phyloP scores from a whole-genome alignment of 192 early-diverging fungal genomes.

The Umbelopsis vinacea region DNA sequence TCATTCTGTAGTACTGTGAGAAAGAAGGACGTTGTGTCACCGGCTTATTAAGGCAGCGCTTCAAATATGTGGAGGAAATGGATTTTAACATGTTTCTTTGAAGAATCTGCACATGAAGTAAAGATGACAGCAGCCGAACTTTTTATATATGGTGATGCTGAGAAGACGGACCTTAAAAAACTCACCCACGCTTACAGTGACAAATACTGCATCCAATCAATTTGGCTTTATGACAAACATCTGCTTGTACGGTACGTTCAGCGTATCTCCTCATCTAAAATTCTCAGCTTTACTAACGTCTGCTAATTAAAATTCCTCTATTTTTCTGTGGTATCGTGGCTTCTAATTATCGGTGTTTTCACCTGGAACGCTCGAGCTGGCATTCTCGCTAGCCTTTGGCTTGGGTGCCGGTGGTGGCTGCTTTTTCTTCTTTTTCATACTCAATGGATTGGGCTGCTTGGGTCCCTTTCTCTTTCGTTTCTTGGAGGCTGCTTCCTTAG shows the following conservation, averaged over 20 bases:
- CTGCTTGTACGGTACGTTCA: neutral
- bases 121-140: neutral
- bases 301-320: too few relatives aligned
- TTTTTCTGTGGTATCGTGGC: neutral
- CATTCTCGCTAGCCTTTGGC: neutral
- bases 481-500: slow-evolving; percentile 39
- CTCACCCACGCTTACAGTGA: slow-evolving; percentile 10
- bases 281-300: neutral
- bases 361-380: neutral
- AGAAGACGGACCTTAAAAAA: slow-evolving; percentile 14
- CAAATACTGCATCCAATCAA: slow-evolving; percentile 15
- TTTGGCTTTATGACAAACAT: neutral
- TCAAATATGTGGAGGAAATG: slow-evolving; percentile 21
- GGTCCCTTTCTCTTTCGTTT: slow-evolving; percentile 68
- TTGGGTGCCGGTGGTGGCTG: neutral
- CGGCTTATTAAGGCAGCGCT: slow-evolving; percentile 15
- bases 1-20: slow-evolving; percentile 10
- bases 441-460: slow-evolving; percentile 88
- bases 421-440: slow-evolving; percentile 77
- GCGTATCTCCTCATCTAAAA: neutral
- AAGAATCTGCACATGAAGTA: neutral
- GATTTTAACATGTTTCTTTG: slow-evolving; percentile 10
- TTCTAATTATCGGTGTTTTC: too few relatives aligned
- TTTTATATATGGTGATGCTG: neutral
- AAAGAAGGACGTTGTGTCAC: neutral